Evolutionary conservation across 1,284 basidiomycete genomes (phyloP).

Genomic region (Trametes hirsuta): DNA sequence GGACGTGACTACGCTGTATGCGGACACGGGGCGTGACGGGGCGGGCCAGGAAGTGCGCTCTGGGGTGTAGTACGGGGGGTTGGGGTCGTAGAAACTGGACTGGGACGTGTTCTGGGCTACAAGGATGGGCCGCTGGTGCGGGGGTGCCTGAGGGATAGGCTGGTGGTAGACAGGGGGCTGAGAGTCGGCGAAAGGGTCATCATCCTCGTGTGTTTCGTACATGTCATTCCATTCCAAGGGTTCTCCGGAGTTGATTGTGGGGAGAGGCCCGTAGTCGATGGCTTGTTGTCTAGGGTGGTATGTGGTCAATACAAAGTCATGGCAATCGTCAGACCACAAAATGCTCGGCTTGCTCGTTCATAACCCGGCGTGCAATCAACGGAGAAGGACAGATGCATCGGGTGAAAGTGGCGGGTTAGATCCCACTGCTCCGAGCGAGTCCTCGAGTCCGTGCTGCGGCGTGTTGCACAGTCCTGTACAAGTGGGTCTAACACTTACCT

Average conservation of each 20-base stretch:
- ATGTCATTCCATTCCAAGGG: slow-evolving; percentile 34
- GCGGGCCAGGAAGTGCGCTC: slow-evolving; percentile 20
- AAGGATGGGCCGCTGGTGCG: slow-evolving; percentile 8
- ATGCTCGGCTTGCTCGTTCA: no score
- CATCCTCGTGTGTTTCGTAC: slow-evolving; percentile 19
- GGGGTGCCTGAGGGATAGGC: slow-evolving; percentile 7
- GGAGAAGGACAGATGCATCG: no score
- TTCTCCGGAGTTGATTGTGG: slow-evolving; percentile 40
- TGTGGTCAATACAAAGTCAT: neutral
- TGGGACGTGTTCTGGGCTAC: slow-evolving; percentile 19
- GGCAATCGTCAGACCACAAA: no score
- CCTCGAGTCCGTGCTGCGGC: no score
- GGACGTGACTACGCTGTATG: slow-evolving; percentile 25
- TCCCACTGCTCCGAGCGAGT: no score
- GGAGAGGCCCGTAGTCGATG: slow-evolving; percentile 22
- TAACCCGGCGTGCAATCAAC: no score
- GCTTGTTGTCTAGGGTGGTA: slow-evolving; percentile 1
- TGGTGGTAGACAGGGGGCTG: slow-evolving; percentile 22
- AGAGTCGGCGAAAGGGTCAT: slow-evolving; percentile 36
- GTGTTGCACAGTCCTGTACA: neutral
- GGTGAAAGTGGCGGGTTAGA: no score
- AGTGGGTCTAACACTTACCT: slow-evolving; percentile 6
- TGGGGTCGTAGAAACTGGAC: slow-evolving; percentile 16
- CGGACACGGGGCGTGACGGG: slow-evolving; percentile 26
- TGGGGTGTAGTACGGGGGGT: slow-evolving; percentile 16